These are phyloP conservation scores for Raffaelea ambrosiae DNA, from an alignment of 2,329 filamentous ascomycete species.

Conservation along the genomic window DNA sequence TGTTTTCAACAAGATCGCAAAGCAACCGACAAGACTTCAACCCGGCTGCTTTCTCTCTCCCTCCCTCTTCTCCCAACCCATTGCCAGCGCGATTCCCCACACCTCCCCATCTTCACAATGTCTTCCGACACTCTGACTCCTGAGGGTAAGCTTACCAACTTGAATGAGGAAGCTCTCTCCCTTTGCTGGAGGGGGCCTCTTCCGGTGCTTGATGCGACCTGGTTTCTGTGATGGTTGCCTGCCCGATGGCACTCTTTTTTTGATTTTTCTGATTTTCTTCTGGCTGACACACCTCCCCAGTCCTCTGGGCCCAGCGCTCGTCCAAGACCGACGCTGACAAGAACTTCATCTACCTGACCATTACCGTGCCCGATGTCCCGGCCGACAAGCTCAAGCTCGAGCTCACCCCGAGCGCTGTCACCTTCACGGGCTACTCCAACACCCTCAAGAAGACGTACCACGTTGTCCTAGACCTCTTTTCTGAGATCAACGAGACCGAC, in stretches of 20 bases:
- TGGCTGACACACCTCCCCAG: slow-evolving; percentile 34
- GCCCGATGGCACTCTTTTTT: too few relatives aligned
- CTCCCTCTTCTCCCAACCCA: background rate
- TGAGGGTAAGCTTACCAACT: slow-evolving; percentile 28
- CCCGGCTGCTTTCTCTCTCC: too few relatives aligned
- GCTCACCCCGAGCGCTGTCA: slow-evolving; percentile 66
- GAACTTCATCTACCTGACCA: slow-evolving; percentile 93
- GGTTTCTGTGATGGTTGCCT: too few relatives aligned
- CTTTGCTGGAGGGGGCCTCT: too few relatives aligned
- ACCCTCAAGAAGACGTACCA: slow-evolving; percentile 83
- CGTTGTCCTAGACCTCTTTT: slow-evolving; percentile 80
- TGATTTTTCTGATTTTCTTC: background rate
- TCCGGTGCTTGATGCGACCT: too few relatives aligned
- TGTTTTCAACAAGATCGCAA: too few relatives aligned
- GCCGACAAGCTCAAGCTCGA: slow-evolving; percentile 71
- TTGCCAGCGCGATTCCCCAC: too few relatives aligned
- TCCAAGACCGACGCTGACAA: slow-evolving; percentile 68
- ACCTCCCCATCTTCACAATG: slow-evolving; percentile 15
- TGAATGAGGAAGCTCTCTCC: too few relatives aligned
- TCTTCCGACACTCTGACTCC: slow-evolving; percentile 23
- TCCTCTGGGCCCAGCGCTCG: slow-evolving; percentile 97
- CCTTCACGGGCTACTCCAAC: slow-evolving; percentile 74
- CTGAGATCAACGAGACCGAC: slow-evolving; percentile 77
- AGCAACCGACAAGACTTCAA: too few relatives aligned
- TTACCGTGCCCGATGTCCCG: slow-evolving; percentile 79